phyloP scores from a whole-genome alignment of 225 moss, liverwort and hornwort genomes.

The Asterella californica region DNA sequence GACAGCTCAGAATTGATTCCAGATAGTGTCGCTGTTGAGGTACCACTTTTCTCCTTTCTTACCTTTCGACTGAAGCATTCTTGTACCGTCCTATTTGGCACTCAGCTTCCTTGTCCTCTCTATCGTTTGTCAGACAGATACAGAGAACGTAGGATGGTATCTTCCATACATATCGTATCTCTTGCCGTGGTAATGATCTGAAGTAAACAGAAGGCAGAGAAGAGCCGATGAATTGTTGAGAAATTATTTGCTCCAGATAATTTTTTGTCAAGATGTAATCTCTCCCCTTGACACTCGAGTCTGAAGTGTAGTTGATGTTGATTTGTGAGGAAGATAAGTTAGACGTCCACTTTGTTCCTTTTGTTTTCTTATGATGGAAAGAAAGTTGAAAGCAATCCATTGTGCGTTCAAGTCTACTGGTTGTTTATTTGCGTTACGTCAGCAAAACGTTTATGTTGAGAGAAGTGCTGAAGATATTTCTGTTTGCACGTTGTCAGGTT shows the following conservation, averaged over 20 bases:
- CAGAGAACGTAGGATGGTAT: not conserved
- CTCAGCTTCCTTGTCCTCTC: not conserved
- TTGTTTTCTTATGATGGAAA: not conserved
- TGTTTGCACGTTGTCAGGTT: constrained; percentile 40
- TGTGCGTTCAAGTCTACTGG: not conserved
- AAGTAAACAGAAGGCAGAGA: too few species aligned
- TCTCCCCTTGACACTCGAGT: too few species aligned
- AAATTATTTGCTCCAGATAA: too few species aligned
- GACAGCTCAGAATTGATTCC: constrained; percentile 54
- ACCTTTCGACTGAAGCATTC: not conserved
- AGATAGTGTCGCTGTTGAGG: constrained; percentile 66
- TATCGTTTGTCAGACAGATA: not conserved
- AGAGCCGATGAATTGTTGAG: too few species aligned
- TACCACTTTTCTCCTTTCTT: constrained; percentile 17
- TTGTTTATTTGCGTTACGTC: not conserved
- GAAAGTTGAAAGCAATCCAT: not conserved
- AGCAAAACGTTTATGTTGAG: not conserved
- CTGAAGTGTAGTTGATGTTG: too few species aligned
- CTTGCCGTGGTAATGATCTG: too few species aligned
- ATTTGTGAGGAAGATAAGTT: not conserved
- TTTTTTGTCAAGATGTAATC: too few species aligned
- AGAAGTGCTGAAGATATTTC: not conserved
- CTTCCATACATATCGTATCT: too few species aligned
- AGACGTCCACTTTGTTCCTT: not conserved
- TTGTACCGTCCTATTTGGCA: not conserved